A percentile compares a stretch with the other conserved stretches of the same genome.
Conservation (phyloP, 2,329 filamentous ascomycete species). For the Chrysosporium keratinophilum region DNA sequence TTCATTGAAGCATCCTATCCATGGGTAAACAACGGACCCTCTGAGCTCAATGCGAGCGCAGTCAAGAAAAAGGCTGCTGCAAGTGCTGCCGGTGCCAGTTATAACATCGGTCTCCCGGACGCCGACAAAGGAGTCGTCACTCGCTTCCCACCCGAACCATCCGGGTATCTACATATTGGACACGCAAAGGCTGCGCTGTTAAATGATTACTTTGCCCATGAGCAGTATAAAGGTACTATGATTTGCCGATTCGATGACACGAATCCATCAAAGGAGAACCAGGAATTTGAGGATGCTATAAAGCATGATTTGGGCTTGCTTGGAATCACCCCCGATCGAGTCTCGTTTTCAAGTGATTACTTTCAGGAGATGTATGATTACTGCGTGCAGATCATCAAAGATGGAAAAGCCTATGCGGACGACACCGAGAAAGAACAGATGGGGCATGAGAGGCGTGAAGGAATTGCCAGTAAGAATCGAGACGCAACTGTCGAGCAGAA, state of each 20-base stretch:
- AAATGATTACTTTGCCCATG: constrained; percentile 94
- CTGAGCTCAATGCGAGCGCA: constrained; percentile 16
- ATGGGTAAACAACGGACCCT: constrained; percentile 17
- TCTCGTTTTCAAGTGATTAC: constrained; percentile 90
- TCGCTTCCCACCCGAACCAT: constrained; percentile 30
- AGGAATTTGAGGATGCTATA: constrained; percentile 90
- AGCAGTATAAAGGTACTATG: constrained; percentile 82
- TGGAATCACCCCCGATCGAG: constrained; percentile 77
- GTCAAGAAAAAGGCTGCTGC: constrained; percentile 19
- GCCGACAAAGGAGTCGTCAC: constrained; percentile 26
- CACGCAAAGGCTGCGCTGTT: constrained; percentile 89
- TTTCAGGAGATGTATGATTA: constrained; percentile 86
- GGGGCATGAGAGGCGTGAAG: constrained; percentile 72
- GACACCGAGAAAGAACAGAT: constrained; percentile 86
- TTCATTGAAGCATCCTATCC: constrained; percentile 21
- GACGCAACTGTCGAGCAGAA: constrained; percentile 73
- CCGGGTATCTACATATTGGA: constrained; percentile 42
- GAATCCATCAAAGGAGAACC: constrained; percentile 93
- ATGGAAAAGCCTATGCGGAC: constrained; percentile 85
- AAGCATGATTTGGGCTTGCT: constrained; percentile 83
- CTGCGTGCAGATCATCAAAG: constrained; percentile 71
- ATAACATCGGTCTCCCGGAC: constrained; percentile 25
- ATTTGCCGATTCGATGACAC: constrained; percentile 94
- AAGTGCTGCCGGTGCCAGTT: constrained; percentile 19
- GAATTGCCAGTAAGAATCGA: constrained; percentile 69